phyloP scores from a whole-genome alignment of 805 yeast species.

The Komagataella kurtzmanii region DNA sequence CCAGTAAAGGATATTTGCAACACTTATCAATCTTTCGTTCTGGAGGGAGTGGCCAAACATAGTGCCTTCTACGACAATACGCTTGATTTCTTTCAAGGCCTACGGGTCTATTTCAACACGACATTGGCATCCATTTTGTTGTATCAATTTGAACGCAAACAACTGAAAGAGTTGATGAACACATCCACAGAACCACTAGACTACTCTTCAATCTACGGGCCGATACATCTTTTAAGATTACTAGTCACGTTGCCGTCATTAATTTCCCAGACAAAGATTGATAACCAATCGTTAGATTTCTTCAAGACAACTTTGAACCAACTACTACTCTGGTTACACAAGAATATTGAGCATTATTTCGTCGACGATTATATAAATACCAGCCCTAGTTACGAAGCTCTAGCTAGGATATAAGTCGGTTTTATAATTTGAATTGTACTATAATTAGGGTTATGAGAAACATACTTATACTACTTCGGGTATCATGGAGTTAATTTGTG shows the following conservation, averaged over 20 bases:
- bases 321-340: conserved; percentile 37
- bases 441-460: background rate
- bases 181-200: conserved; percentile 15
- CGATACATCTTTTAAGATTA: conserved; percentile 70
- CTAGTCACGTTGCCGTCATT: conserved; percentile 73
- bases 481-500: background rate
- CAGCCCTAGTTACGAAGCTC: conserved; percentile 32
- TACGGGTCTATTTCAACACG: conserved; percentile 62
- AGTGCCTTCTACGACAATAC: conserved; percentile 35
- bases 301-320: conserved; percentile 41
- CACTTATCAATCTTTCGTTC: conserved; percentile 22
- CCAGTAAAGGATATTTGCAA: conserved; percentile 40
- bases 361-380: conserved; percentile 33
- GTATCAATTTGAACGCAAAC: conserved; percentile 69
- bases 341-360: conserved; percentile 23
- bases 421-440: background rate
- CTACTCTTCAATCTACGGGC: conserved; percentile 47
- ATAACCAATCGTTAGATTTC: conserved; percentile 48
- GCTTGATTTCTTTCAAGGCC: conserved; percentile 59
- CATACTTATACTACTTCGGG: background rate
- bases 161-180: conserved; percentile 40
- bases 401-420: conserved; percentile 9
- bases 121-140: conserved; percentile 55
- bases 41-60: conserved; percentile 31
- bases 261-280: conserved; percentile 72